These are phyloP conservation scores for Graphium sp. DNA, from an alignment of 2,329 filamentous ascomycete genomes.

Conservation along the genomic window DNA sequence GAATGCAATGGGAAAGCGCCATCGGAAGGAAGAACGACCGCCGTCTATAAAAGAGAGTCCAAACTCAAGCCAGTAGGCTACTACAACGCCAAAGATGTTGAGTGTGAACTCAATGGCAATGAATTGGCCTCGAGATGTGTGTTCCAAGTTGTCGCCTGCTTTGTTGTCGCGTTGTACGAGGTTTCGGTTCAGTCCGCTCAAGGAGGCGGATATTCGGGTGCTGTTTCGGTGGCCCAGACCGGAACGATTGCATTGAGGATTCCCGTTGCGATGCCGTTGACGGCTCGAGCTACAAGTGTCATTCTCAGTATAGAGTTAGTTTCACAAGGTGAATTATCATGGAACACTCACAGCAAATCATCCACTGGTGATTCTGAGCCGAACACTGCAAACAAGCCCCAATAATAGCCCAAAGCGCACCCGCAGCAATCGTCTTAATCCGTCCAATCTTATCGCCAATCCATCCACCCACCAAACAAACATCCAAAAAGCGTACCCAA, in stretches of 20 bases:
- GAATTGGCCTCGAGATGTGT: slow-evolving; percentile 51
- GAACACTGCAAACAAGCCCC: slow-evolving; percentile 49
- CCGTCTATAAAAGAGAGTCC: slow-evolving; percentile 44
- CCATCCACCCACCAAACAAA: slow-evolving; percentile 44
- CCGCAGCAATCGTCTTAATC: slow-evolving; percentile 45
- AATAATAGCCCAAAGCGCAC: slow-evolving; percentile 36
- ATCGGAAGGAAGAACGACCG: slow-evolving; percentile 39
- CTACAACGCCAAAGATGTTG: slow-evolving; percentile 54
- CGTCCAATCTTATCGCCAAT: slow-evolving; percentile 45
- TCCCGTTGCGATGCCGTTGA: slow-evolving; percentile 52
- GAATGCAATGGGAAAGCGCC: slow-evolving; percentile 55
- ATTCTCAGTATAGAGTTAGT: not conserved
- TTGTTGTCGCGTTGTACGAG: slow-evolving; percentile 84
- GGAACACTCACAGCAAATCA: slow-evolving; percentile 43
- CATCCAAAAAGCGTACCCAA: slow-evolving; percentile 44
- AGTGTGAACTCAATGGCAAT: slow-evolving; percentile 58
- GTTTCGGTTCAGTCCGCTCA: slow-evolving; percentile 87
- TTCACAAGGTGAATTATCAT: no score
- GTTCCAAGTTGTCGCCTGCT: slow-evolving; percentile 77
- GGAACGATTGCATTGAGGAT: slow-evolving; percentile 55
- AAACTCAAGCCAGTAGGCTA: slow-evolving; percentile 11
- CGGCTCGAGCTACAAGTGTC: slow-evolving; percentile 25
- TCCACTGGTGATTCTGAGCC: slow-evolving; percentile 50
- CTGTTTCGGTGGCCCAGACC: slow-evolving; percentile 55
- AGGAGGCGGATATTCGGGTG: slow-evolving; percentile 71